Evolutionary conservation across 2,329 filamentous ascomycete species (phyloP), one percentile per base, ranked within the genome.

Genomic region (Lecanosticta acicola): DNA sequence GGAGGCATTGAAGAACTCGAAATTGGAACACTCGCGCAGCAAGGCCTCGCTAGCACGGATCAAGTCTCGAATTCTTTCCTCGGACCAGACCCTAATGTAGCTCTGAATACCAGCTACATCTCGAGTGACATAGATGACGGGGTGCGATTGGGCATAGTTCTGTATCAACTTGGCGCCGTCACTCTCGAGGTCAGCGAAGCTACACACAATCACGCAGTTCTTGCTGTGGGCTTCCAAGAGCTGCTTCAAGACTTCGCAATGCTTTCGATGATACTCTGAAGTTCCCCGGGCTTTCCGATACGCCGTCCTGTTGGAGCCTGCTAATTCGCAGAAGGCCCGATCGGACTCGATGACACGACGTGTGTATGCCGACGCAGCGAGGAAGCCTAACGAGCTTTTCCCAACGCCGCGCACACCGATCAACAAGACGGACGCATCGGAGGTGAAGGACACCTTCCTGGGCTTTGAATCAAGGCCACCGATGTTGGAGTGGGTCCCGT

Each of bases 1-100:
- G 1, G 82, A 82, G 13, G 85, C 70, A 55, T 88, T 88, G 69
- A 81, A 87, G 62, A 87, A 90, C 59, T 89, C 85, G 51, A 84
- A 77, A 55, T 86, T 88, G 9, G 82, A 83, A 59, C 81, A 86
- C 1, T 73, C 73, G 39, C 82, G 73, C 55, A 85, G 80, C 13
- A 84, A 75, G 1, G 73, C 68, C 17, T 71, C 74, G 52, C 75
- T 79, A 11, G 76, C 73, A 14, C 75, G 71, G 19, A 86, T 65
- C 4, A 87, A 70, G 37, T 77, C 77, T 35, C 73, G 69, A 1
- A 83, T 71, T 54, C 78, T 80, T 32, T 72, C 68, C 20, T 74
- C 67, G 40, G 81, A 74, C 55, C 71, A 71, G n/a, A 68, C 62
- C 40, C 64, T 61, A 33, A 87, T 70, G 54, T 86, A 80, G 0